Conservation (phyloP, 768 basidiomycete species). For the Infundibulicybe gibba region DNA sequence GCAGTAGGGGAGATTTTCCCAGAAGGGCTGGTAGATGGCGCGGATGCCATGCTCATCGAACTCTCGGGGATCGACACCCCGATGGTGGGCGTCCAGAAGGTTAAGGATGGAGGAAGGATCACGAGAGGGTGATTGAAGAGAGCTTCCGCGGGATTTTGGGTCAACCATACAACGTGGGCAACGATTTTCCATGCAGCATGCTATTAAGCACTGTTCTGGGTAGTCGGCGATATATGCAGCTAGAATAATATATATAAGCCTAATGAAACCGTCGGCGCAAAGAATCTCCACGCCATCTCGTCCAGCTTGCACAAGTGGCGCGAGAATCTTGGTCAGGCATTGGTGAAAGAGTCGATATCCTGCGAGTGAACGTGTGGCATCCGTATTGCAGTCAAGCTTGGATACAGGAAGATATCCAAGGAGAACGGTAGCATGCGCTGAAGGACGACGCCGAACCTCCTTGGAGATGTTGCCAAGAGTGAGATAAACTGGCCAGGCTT, state of each 20-base stretch:
- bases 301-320: slow-evolving; percentile 25
- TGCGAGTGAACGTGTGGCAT: slow-evolving; percentile 9
- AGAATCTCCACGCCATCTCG: slow-evolving; percentile 27
- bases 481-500: slow-evolving; percentile 32
- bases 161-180: slow-evolving; percentile 24
- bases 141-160: slow-evolving; percentile 11
- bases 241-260: slow-evolving; percentile 23
- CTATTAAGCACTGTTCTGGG: slow-evolving; percentile 32
- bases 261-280: slow-evolving; percentile 22
- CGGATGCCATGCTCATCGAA: too few relatives aligned
- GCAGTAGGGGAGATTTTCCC: slow-evolving; percentile 27
- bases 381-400: slow-evolving; percentile 21
- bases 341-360: slow-evolving; percentile 27
- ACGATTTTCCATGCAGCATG: slow-evolving; percentile 12
- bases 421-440: slow-evolving; percentile 20
- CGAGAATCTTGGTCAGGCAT: slow-evolving; percentile 21
- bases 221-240: slow-evolving; percentile 30
- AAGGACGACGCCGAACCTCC: slow-evolving; percentile 14
- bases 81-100: too few relatives aligned
- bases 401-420: slow-evolving; percentile 28
- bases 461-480: slow-evolving; percentile 30
- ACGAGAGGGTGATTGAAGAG: too few relatives aligned
- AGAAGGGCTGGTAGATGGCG: slow-evolving; percentile 22
- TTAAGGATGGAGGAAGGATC: too few relatives aligned
- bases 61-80: too few relatives aligned